Base-by-base conservation (phyloP, 306 rosid genomes). In the Hippophae gyantsensis region DNA sequence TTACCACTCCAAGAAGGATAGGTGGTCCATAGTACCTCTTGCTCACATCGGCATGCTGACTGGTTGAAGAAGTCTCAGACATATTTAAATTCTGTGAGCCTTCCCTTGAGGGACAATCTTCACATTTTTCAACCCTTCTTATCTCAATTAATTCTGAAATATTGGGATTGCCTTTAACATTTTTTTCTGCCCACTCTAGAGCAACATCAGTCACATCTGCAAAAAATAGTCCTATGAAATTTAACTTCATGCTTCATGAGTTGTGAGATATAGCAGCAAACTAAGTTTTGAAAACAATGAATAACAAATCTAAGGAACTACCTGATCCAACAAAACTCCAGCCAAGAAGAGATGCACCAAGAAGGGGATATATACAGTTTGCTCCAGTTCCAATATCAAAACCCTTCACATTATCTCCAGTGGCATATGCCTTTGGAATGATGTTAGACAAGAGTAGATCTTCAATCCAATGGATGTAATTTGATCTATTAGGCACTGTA, bases 381-480 rank as follows among this genome's bases (percentile, higher is more conserved):
- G 96, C 89, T 10, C 98, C 96, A 56, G 89, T 90, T 68, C 98
- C 98, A 38, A 90, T 90, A 69, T 90, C 98, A 73, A 90, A 87
- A 26, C 98, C 98, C 71, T 72, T 83, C 25, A 85, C 86, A 67
- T 52, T 74, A 25, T 59, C 78, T 49, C 60, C 57, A 59, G 13
- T 52, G 9, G 71, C 43, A 18, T 62, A 48, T 25, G n/a, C 45
- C 58, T 74, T 73, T 1, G 75, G 75, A 69, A 90, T 69, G 63
- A 87, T 64, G 56, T 90, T 72, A 14, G 92, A 85, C 3, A 69
- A 75, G 26, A 90, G 79, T 78, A 90, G 89, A 73, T 85, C 89
- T 55, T 83, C 79, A 64, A 90, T 58, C 98, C 98, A 90, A 67
- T 78, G 95, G 69, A 90, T 83, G 83, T 90, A 90, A 59, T 87